Base-by-base conservation (phyloP, 2,329 filamentous ascomycete genomes). In the Colletotrichum melonis region DNA sequence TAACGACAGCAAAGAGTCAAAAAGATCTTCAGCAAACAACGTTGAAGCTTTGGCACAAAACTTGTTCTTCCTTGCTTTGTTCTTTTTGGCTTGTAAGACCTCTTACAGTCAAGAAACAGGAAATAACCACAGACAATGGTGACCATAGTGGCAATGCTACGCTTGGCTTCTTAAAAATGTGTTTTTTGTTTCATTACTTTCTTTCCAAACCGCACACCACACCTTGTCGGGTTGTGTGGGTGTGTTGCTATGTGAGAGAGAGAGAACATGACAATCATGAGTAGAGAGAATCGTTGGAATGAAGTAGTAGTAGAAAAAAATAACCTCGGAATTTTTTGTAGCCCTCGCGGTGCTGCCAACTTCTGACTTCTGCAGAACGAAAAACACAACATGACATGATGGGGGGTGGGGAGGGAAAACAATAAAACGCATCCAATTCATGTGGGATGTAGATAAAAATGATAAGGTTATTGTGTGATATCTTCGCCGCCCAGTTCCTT, bases 401-500 rank as follows among this genome's bases (percentile, higher is more conserved):
- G 38, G 38, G 5, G 46, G 24, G 30, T 32, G 9, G 55, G 49
- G 7, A 28, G 56, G 26, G 28, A 19, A 24, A 24, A 24, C 4
- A 24, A 11, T 8, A 49, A 22, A n/a, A 49, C 42, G 42, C 42
- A 12, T 11, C 16, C 24, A 3, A 63, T n/a, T 42, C 16, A 49
- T 49, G 19, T 49, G 19, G 26, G 26, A 28, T 56, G 14, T 19
- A 30, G 14, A 42, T 42, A 35, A 57, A 35, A 52, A 57, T 5
- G 55, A 38, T 28, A 14, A 62, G 30, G 28, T 28, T 59, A 58
- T 22, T 52, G 38, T 73, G 55, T 73, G 46, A 73, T 71, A 62
- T 73, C 66, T 65, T 60, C 65, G 49, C 62, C 59, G 55, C 70
- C 67, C 59, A 42, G 19, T 38, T 35, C 67, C 60, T 73, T 63